Evolutionary conservation across 805 yeast genomes (phyloP).

Genomic region (Starmerella riodocensis): DNA sequence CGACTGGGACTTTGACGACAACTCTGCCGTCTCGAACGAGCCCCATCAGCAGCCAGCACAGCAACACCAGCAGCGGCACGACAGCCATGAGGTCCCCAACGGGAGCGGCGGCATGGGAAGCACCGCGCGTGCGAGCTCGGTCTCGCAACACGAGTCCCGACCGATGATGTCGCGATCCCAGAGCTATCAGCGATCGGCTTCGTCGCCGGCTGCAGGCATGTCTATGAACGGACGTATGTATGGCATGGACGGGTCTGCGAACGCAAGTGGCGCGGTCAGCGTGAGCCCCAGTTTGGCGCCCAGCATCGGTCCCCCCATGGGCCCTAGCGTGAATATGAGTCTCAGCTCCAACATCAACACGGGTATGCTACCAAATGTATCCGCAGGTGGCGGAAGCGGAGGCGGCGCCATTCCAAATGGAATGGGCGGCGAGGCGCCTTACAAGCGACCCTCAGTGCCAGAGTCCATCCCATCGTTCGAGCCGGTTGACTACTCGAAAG

Average conservation of each 20-base stretch:
- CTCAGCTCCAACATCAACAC: neutral
- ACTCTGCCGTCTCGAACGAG: neutral
- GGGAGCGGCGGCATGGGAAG: no score
- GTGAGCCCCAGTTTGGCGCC: no score
- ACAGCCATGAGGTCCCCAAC: neutral
- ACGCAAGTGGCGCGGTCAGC: neutral
- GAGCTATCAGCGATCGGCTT: neutral
- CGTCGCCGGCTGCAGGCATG: neutral
- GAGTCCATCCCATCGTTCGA: conserved; percentile 2
- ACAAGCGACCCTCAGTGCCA: conserved; percentile 1
- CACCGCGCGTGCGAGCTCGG: neutral
- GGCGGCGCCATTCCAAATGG: neutral
- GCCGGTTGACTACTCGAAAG: conserved; percentile 12
- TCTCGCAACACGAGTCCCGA: neutral
- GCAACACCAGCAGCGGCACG: neutral
- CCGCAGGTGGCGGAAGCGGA: neutral
- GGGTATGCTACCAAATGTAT: no score
- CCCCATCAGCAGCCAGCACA: neutral
- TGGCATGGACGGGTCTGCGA: neutral
- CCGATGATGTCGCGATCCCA: no score
- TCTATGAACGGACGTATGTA: neutral
- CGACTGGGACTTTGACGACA: neutral
- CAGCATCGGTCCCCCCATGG: neutral
- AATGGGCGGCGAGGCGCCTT: no score
- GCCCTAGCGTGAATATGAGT: neutral